phyloP scores from a whole-genome alignment of 345 rosid species.

The Populus tremula region DNA sequence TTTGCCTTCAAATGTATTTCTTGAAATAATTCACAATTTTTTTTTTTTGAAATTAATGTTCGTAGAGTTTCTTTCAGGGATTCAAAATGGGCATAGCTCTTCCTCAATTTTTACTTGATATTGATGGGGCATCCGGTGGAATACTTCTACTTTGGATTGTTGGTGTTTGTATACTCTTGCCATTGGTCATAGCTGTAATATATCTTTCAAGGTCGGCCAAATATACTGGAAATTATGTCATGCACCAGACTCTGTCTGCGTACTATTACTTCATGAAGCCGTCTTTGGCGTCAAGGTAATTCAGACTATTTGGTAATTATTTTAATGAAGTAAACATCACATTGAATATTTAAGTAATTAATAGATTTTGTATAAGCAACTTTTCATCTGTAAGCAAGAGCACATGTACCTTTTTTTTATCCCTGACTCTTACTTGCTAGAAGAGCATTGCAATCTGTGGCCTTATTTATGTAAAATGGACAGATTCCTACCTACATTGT shows the following conservation, averaged over 20 bases:
- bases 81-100: slow-evolving; percentile 99
- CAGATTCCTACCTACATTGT: neutral
- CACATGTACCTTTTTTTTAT: neutral
- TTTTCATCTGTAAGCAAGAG: neutral
- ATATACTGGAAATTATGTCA: slow-evolving; percentile 95
- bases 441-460: neutral
- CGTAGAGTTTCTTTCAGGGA: slow-evolving; percentile 50
- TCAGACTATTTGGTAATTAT: neutral
- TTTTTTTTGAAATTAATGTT: slow-evolving; percentile 16
- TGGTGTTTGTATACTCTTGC: slow-evolving; percentile 93
- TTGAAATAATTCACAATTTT: neutral
- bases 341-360: neutral
- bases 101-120: slow-evolving; percentile 86
- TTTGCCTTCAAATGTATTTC: neutral
- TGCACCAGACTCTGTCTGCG: slow-evolving; percentile 90
- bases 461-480: neutral
- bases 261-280: slow-evolving; percentile 94
- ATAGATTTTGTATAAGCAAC: neutral
- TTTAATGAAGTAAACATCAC: neutral
- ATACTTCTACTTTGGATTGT: slow-evolving; percentile 95
- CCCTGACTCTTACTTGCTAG: neutral
- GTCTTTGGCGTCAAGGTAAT: slow-evolving; percentile 95
- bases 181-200: slow-evolving; percentile 88
- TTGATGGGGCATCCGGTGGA: slow-evolving; percentile 96
- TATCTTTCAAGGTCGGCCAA: slow-evolving; percentile 95